Conservation (phyloP, 2,329 filamentous ascomycete species). For the Aspergillus niger region DNA sequence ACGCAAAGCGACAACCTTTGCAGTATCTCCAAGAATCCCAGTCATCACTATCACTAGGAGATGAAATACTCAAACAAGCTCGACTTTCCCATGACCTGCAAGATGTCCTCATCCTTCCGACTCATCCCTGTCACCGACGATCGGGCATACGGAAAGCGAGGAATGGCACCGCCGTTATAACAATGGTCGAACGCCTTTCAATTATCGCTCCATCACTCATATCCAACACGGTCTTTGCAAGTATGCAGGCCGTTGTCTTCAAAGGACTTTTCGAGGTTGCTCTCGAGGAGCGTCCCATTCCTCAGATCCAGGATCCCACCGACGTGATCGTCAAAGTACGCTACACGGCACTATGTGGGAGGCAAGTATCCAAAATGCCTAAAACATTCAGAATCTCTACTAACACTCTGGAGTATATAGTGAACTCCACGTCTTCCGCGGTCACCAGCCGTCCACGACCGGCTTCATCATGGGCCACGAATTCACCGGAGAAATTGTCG, state of each 20-base stretch:
- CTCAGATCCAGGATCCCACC: constrained; percentile 66
- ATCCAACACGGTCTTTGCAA: constrained; percentile 29
- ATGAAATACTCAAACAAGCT: too few species aligned
- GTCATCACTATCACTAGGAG: too few species aligned
- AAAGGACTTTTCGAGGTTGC: constrained; percentile 73
- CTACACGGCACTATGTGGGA: constrained; percentile 81
- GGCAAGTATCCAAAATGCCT: constrained; percentile 50
- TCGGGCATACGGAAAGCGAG: background rate
- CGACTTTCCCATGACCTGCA: background rate
- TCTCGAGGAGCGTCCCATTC: constrained; percentile 75
- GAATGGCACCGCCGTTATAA: background rate
- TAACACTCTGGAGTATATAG: constrained; percentile 28
- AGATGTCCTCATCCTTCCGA: background rate
- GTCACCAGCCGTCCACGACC: constrained; percentile 69
- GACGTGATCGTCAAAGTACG: constrained; percentile 82
- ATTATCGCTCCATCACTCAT: background rate
- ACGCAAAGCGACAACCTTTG: too few species aligned
- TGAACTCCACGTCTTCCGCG: constrained; percentile 83
- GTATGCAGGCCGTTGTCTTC: constrained; percentile 87
- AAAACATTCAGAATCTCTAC: too few species aligned
- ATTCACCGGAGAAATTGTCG: constrained; percentile 73
- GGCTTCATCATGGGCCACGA: constrained; percentile 73
- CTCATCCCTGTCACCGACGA: background rate
- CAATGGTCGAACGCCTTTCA: background rate
- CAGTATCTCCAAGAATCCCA: too few species aligned